A percentile compares a stretch with the other conserved stretches of the same genome.
These are phyloP conservation scores for Vitis hybrid DNA, from an alignment of 177 flowering plant species.

Conservation along the genomic window DNA sequence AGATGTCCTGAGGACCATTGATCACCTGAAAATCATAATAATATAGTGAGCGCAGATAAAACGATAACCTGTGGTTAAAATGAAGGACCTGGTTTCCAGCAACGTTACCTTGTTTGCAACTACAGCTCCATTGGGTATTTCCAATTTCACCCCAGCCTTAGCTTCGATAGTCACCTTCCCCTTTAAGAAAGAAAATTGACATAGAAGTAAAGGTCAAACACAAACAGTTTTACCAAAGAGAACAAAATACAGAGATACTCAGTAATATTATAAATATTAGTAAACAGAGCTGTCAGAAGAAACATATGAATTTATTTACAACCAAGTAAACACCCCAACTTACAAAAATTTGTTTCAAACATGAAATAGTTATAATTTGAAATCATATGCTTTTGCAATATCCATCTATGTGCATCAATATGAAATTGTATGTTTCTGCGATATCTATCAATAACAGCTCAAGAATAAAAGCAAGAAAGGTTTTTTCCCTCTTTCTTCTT, in stretches of 20 bases:
- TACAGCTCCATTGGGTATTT: constrained; percentile 78
- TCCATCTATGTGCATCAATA: too few relatives aligned
- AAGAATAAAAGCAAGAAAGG: too few relatives aligned
- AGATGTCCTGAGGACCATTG: constrained; percentile 61
- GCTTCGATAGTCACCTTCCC: constrained; percentile 70
- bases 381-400: too few relatives aligned
- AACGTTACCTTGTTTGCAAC: constrained; percentile 70
- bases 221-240: background rate
- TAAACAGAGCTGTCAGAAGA: too few relatives aligned
- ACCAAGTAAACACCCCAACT: too few relatives aligned
- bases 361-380: too few relatives aligned
- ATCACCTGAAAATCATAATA: constrained; percentile 47
- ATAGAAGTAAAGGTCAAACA: background rate
- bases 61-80: background rate
- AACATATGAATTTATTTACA: too few relatives aligned
- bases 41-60: background rate
- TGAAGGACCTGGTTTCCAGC: background rate
- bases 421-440: too few relatives aligned
- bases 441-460: too few relatives aligned
- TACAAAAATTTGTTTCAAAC: too few relatives aligned
- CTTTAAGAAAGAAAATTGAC: constrained; percentile 29
- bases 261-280: too few relatives aligned
- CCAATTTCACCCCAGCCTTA: constrained; percentile 60
- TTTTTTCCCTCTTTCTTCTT: too few relatives aligned
- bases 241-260: background rate